These are phyloP conservation scores for Golubevia pallescens DNA, from an alignment of 1,284 basidiomycete genomes.

Conservation along the genomic window DNA sequence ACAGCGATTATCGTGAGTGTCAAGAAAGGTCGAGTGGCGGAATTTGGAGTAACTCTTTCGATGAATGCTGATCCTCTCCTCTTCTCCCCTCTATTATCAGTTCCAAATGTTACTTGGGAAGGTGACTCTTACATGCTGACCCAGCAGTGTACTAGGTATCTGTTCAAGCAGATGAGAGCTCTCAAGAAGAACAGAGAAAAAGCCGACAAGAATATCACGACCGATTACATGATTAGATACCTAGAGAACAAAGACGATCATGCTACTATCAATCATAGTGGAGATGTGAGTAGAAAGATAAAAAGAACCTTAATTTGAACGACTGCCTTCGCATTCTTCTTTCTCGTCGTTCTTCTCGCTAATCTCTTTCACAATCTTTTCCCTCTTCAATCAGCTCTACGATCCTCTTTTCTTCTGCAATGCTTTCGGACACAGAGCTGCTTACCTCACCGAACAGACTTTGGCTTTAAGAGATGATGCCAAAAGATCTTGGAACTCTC, in stretches of 20 bases:
- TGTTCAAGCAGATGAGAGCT: conserved; percentile 63
- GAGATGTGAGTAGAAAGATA: conserved; percentile 29
- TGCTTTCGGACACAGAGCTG: conserved; percentile 65
- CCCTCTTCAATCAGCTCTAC: conserved; percentile 40
- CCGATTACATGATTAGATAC: conserved; percentile 63
- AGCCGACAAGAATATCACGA: conserved; percentile 50
- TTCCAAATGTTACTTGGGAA: conserved; percentile 60
- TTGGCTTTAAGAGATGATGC: conserved; percentile 63
- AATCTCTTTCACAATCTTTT: neutral
- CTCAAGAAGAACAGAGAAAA: conserved; percentile 37
- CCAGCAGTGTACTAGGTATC: conserved; percentile 65
- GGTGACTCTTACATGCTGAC: conserved; percentile 65
- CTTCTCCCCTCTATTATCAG: neutral
- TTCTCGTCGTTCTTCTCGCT: neutral
- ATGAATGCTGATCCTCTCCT: too few relatives aligned
- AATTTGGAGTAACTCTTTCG: neutral
- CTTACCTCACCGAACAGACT: conserved; percentile 63
- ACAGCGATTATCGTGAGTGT: conserved; percentile 34
- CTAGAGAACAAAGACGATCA: conserved; percentile 52
- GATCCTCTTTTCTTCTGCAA: conserved; percentile 59
- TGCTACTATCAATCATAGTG: conserved; percentile 37
- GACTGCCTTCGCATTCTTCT: too few relatives aligned
- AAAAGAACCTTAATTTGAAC: too few relatives aligned
- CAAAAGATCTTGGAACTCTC: conserved; percentile 63
- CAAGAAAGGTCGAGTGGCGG: too few relatives aligned